phyloP scores from a whole-genome alignment of 495 filamentous ascomycete genomes.

The Tetracladium setigerum region DNA sequence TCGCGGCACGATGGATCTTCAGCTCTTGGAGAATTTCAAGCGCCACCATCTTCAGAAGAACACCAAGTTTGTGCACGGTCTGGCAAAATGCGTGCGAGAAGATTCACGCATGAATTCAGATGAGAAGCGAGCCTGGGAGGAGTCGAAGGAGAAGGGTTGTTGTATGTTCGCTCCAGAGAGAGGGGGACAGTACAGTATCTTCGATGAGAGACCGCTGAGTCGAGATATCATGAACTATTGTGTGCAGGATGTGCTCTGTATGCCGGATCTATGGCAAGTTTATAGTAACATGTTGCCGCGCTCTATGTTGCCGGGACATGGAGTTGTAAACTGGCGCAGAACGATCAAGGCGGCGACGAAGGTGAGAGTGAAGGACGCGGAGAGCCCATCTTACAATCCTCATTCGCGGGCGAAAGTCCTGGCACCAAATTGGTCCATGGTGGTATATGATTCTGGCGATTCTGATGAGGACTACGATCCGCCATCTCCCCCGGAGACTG shows the following conservation, averaged over 20 bases:
- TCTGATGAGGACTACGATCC: too few relatives aligned
- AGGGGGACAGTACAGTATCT: constrained; percentile 42
- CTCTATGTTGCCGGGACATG: too few relatives aligned
- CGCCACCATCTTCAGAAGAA: constrained; percentile 20
- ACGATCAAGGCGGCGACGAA: too few relatives aligned
- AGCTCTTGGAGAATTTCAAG: constrained; percentile 46
- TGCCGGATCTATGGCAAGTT: constrained; percentile 28
- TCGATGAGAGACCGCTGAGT: constrained; percentile 38
- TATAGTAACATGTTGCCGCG: too few relatives aligned
- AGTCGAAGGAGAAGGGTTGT: constrained; percentile 33
- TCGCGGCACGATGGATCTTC: constrained; percentile 41
- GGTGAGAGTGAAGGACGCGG: too few relatives aligned
- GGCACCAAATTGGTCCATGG: too few relatives aligned
- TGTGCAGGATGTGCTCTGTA: constrained; percentile 35
- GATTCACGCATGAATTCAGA: constrained; percentile 19
- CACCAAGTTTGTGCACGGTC: constrained; percentile 24
- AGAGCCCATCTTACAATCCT: too few relatives aligned
- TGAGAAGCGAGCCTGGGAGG: constrained; percentile 26
- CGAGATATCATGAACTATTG: constrained; percentile 39
- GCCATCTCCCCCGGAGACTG: too few relatives aligned
- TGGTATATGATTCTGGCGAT: too few relatives aligned
- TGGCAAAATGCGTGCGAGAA: constrained; percentile 38
- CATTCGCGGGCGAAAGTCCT: too few relatives aligned
- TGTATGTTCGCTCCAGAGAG: constrained; percentile 30
- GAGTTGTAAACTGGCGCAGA: too few relatives aligned